These are phyloP conservation scores for Curvularia lunata DNA, from an alignment of 2,329 filamentous ascomycete species.

Conservation along the genomic window DNA sequence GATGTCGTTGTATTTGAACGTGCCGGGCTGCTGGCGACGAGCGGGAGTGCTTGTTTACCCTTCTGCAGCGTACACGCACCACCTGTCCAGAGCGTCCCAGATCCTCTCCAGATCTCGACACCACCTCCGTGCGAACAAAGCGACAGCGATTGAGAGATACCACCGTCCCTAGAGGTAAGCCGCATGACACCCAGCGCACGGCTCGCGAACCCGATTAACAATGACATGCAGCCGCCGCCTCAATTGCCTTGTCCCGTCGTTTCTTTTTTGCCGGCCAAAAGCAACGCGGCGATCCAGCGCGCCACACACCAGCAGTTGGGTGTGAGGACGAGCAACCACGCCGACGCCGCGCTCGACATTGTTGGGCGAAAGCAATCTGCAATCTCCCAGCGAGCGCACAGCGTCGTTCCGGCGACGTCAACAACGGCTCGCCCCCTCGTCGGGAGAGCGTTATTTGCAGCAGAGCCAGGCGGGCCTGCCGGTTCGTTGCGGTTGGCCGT, in stretches of 20 bases:
- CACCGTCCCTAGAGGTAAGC: constrained; percentile 18
- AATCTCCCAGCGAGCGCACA: not conserved
- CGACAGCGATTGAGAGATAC: not conserved
- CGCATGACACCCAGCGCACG: constrained; percentile 20
- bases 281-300: constrained; percentile 17
- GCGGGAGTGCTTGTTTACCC: not conserved
- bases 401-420: not conserved
- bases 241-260: not conserved
- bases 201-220: constrained; percentile 19
- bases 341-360: too few species aligned
- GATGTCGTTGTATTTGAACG: constrained; percentile 43
- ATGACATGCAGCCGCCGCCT: constrained; percentile 25
- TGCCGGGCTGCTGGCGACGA: constrained; percentile 31
- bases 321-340: constrained; percentile 4
- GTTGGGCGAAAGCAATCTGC: constrained; percentile 26
- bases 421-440: constrained; percentile 4
- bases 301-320: constrained; percentile 3
- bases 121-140: constrained; percentile 8
- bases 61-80: constrained; percentile 16
- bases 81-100: constrained; percentile 25
- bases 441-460: constrained; percentile 8
- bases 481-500: constrained; percentile 6
- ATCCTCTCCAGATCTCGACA: constrained; percentile 3
- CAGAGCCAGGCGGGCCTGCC: constrained; percentile 1
- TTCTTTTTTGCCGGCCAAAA: constrained; percentile 27